Base-by-base conservation (phyloP, 345 rosid species). In the Moricandia arvensis region DNA sequence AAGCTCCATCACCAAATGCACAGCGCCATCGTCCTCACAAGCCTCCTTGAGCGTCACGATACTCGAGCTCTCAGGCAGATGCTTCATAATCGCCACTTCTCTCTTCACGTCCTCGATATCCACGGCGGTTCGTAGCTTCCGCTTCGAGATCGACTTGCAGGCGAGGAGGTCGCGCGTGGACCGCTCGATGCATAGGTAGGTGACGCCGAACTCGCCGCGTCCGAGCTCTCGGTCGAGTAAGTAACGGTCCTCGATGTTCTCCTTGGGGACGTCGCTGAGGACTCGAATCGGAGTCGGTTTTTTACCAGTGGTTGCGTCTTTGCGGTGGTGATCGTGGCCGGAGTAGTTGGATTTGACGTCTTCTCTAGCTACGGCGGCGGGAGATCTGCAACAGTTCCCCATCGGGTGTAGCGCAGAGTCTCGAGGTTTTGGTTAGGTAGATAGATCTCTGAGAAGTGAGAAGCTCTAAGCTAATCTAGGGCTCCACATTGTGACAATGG, bases 371-470 rank as follows among this genome's bases (percentile, higher is more conserved):
- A 93, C 98, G 2, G 99, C 89, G 0, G 98, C 99, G 53, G 99
- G 99, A 88, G 99, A 95, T 95, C 99, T 92, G 83, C 99, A 95
- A 76, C 99, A 95, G 82, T 95, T 95, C 58, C 99, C 99, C 99
- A 95, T 29, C 24, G 24, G 24, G 24, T 21, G 24, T 21, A 21
- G 24, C 24, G 1, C 24, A 21, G 24, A 21, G 24, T 21, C 1
- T 21, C 2, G 24, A 21, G 24, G 24, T 21, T 21, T 21, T 29
- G 31, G 31, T 29, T 29, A 29, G 31, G 31, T 41, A 53, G 64
- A 60, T 0, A 73, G 72, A 69, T 83, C 86, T 84, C 72, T 68
- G 55, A 18, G 66, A 70, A 69, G 54, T 2, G 62, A 18, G 66
- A 70, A 69, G 54, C 5, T 58, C 2, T 75, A 82, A 54, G 57